Evolutionary conservation across 768 basidiomycete genomes (phyloP).

Genomic region (Baorangia bicolor): DNA sequence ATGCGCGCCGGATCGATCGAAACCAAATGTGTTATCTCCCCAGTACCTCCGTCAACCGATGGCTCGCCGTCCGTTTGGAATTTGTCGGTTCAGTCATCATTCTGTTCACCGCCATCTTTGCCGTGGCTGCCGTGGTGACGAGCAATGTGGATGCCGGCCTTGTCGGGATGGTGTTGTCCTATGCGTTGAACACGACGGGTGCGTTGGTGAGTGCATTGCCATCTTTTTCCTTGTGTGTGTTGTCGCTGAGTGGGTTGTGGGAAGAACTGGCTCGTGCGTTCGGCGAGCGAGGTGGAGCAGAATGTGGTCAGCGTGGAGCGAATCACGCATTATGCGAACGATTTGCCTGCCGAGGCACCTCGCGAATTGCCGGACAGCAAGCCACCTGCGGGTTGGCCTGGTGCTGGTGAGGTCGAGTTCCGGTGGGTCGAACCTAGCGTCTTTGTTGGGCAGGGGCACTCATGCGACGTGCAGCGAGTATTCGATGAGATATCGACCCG

Average conservation of each 20-base stretch:
- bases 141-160: constrained; percentile 83
- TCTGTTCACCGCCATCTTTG: constrained; percentile 62
- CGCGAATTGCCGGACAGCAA: constrained; percentile 61
- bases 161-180: constrained; percentile 83
- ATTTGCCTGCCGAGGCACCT: constrained; percentile 72
- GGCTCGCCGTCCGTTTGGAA: constrained; percentile 83
- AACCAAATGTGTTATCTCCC: constrained; percentile 81
- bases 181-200: constrained; percentile 82
- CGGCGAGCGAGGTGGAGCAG: constrained; percentile 86
- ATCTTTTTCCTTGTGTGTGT: too few relatives aligned
- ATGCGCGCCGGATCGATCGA: constrained; percentile 74
- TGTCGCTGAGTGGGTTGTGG: not conserved
- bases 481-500: constrained; percentile 77
- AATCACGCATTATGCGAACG: constrained; percentile 72
- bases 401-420: constrained; percentile 71
- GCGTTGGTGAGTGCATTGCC: constrained; percentile 53
- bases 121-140: constrained; percentile 68
- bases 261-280: constrained; percentile 81
- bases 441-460: not conserved
- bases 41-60: constrained; percentile 74
- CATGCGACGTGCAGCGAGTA: constrained; percentile 47
- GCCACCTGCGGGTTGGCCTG: constrained; percentile 67
- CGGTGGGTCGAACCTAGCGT: constrained; percentile 45
- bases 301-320: constrained; percentile 90
- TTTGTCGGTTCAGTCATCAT: constrained; percentile 83